Conservation (phyloP, 495 filamentous ascomycete genomes). For the Hyaloscypha hepaticicola region DNA sequence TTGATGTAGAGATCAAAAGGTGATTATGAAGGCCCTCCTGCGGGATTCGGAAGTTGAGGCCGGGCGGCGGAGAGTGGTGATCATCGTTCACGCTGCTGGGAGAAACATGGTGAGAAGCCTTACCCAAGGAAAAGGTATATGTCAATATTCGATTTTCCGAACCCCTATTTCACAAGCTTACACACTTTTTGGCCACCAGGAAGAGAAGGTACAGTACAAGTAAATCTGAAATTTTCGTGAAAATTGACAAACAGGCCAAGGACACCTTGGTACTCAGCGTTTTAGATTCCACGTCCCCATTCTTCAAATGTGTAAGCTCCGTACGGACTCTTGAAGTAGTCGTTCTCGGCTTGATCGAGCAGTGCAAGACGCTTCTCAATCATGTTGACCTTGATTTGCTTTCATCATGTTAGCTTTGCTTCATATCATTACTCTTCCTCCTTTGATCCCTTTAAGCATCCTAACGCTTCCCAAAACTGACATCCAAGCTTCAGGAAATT, state of each 20-base stretch:
- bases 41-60: too few species aligned
- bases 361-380: conserved; percentile 24
- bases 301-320: conserved; percentile 21
- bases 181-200: background rate
- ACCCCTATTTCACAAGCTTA: background rate
- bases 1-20: too few species aligned
- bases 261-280: background rate
- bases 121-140: too few species aligned
- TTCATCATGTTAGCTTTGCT: background rate
- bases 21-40: too few species aligned
- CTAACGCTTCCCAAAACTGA: background rate
- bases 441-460: too few species aligned
- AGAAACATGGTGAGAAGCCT: too few species aligned
- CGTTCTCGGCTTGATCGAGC: conserved; percentile 24
- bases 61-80: too few species aligned
- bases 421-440: background rate
- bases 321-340: conserved; percentile 27
- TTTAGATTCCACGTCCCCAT: conserved; percentile 25
- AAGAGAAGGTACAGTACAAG: too few species aligned
- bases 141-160: background rate
- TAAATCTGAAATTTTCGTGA: too few species aligned
- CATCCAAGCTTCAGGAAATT: background rate
- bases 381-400: conserved; percentile 8
- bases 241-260: too few species aligned
- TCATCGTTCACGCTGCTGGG: too few species aligned